These are phyloP conservation scores for Suillus tomentosus DNA, from an alignment of 768 basidiomycete genomes.

Conservation along the genomic window DNA sequence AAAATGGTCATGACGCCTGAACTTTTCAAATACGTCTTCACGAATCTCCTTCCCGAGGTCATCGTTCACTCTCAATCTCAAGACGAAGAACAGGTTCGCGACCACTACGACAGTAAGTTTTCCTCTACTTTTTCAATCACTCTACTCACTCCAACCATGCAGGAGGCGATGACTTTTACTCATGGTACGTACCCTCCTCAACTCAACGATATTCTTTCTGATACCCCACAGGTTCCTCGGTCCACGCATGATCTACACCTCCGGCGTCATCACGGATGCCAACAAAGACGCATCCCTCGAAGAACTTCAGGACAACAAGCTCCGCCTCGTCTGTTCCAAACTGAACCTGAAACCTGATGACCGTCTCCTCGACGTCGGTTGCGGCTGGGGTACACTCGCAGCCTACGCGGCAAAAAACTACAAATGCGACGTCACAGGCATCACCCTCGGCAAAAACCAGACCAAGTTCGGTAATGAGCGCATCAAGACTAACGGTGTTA, in stretches of 20 bases:
- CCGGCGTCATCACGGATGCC: conserved; percentile 78
- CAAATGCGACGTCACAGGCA: conserved; percentile 93
- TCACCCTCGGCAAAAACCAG: conserved; percentile 91
- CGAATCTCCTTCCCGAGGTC: conserved; percentile 88
- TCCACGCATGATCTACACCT: conserved; percentile 97
- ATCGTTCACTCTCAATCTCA: conserved; percentile 88
- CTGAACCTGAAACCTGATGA: conserved; percentile 87
- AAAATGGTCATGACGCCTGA: conserved; percentile 88
- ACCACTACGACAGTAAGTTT: conserved; percentile 86
- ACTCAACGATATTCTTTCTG: background rate
- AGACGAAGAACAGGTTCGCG: conserved; percentile 94
- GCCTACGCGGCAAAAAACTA: conserved; percentile 98
- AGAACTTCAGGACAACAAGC: conserved; percentile 97
- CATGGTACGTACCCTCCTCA: conserved; percentile 54
- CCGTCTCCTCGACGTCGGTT: conserved; percentile 81
- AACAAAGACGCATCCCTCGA: conserved; percentile 82
- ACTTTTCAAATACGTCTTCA: conserved; percentile 93
- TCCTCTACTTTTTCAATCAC: conserved; percentile 6
- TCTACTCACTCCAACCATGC: conserved; percentile 8
- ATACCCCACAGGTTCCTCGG: conserved; percentile 81
- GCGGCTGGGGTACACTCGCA: conserved; percentile 95
- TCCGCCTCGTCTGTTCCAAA: conserved; percentile 93
- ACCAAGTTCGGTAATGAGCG: conserved; percentile 90
- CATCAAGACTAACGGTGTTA: conserved; percentile 75
- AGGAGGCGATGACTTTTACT: conserved; percentile 96